phyloP scores from a whole-genome alignment of 768 basidiomycete genomes.

The Pisolithus sp. region DNA sequence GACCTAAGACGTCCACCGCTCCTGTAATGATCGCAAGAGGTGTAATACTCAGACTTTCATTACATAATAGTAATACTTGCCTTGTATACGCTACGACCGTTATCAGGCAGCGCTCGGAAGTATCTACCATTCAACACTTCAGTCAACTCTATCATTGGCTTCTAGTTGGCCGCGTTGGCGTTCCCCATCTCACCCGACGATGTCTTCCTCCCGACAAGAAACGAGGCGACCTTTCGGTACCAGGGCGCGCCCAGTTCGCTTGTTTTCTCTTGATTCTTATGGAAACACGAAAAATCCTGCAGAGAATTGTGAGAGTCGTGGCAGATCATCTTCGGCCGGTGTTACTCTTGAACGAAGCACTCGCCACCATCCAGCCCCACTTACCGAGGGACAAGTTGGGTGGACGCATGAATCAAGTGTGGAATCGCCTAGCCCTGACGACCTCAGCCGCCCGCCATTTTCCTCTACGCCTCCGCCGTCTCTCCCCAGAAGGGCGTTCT shows the following conservation, averaged over 20 bases:
- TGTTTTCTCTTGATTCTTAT: constrained; percentile 22
- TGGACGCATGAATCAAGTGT: constrained; percentile 6
- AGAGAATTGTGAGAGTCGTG: background rate
- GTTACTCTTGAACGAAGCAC: background rate
- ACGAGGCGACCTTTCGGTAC: background rate
- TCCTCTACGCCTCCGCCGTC: background rate
- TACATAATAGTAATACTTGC: no score
- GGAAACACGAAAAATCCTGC: constrained; percentile 10
- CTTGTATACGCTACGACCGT: no score
- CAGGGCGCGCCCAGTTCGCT: constrained; percentile 7
- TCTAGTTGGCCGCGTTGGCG: no score
- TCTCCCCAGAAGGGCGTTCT: constrained; percentile 7
- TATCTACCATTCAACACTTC: no score
- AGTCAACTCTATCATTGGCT: no score
- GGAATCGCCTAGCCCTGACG: constrained; percentile 1
- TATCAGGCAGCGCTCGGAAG: no score
- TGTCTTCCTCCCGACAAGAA: background rate
- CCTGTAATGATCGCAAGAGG: no score
- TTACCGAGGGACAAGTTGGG: background rate
- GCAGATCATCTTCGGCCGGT: background rate
- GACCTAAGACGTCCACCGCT: no score
- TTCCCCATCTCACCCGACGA: background rate
- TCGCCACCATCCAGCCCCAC: background rate
- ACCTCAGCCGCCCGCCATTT: background rate
- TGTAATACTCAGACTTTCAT: no score